Evolutionary conservation across 495 filamentous ascomycete genomes (phyloP), one percentile per base, ranked within the genome.

Genomic region (Massariosphaeria phaeospora): DNA sequence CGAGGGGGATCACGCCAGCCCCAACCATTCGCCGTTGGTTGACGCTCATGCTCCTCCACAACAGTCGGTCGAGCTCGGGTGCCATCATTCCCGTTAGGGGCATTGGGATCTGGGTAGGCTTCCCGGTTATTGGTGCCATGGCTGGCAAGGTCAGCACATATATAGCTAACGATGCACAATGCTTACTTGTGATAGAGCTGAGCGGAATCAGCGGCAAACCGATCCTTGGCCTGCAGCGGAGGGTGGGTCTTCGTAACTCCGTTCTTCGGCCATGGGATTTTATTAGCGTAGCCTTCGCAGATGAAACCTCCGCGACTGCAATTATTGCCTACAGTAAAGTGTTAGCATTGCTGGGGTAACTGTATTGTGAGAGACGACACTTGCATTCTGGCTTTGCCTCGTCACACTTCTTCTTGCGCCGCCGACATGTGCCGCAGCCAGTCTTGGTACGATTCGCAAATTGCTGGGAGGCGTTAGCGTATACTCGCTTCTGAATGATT

Each of bases 381-480:
- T 68, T 66, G 95, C 93, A 98, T 75, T 90, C 85, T 36, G 93
- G 93, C 70, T 96, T 91, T 56, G 79, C 79, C 72, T 98, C 93
- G 65, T 98, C 93, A 67, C 93, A 98, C 70, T 98, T 98, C 80
- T 98, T 98, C 79, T 98, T 98, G 40, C 93, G 80, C 61, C 84
- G 80, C 48, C 93, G 78, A 68, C 93, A 98, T 24, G 93, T 98
- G 73, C 96, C 86, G 67, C 93, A 98, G 15, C 93, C 93, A 27
- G 93, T 96, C 73, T 97, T 97, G 15, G 93, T 97, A 48, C 93
- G 81, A 68, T 96, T 96, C 69, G 88, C 95, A 66, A 97, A 98
- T 63, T 94, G 76, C 69, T 89, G 82, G 17, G 80, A 35, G 27
- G 17, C 21, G 55, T 62, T 48, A 61, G 57, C 33, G 10, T 44